A percentile compares a stretch with the other conserved stretches of the same genome.
phyloP scores from a whole-genome alignment of 345 rosid genomes.

The Cochlearia excelsa region DNA sequence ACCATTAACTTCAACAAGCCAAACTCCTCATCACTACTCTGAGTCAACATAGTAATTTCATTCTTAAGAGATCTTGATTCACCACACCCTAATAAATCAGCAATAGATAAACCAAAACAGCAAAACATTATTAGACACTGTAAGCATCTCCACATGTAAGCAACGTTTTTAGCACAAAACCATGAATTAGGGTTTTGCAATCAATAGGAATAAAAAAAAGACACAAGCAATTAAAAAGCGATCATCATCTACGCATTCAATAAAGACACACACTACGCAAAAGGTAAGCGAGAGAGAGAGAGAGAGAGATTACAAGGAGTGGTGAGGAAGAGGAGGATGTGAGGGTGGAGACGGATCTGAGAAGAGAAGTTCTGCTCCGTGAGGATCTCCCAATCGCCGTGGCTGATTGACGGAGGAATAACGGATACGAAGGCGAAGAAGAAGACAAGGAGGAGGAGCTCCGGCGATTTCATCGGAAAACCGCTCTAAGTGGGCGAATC shows the following conservation, averaged over 20 bases:
- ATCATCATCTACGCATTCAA: no score
- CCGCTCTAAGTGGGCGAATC: neutral
- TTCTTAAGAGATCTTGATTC: constrained; percentile 75
- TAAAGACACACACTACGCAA: no score
- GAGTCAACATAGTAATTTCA: constrained; percentile 47
- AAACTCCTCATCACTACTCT: constrained; percentile 43
- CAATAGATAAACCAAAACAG: neutral
- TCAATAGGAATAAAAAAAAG: no score
- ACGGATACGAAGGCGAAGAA: constrained; percentile 1
- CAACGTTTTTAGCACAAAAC: no score
- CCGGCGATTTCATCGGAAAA: constrained; percentile 28
- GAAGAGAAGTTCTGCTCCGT: constrained; percentile 75
- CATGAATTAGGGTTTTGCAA: no score
- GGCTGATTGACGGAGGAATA: constrained; percentile 12
- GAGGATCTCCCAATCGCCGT: constrained; percentile 60
- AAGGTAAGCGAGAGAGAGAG: neutral
- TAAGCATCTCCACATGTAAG: neutral
- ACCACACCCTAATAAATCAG: constrained; percentile 70
- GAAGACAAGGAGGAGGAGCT: constrained; percentile 8
- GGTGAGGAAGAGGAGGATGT: constrained; percentile 68
- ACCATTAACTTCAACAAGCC: constrained; percentile 54
- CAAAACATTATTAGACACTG: constrained; percentile 3
- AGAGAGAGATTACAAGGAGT: constrained; percentile 54
- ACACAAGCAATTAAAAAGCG: no score
- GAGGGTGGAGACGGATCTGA: constrained; percentile 71